These are phyloP conservation scores for Hysterangium stoloniferum DNA, from an alignment of 768 basidiomycete species.

Conservation along the genomic window DNA sequence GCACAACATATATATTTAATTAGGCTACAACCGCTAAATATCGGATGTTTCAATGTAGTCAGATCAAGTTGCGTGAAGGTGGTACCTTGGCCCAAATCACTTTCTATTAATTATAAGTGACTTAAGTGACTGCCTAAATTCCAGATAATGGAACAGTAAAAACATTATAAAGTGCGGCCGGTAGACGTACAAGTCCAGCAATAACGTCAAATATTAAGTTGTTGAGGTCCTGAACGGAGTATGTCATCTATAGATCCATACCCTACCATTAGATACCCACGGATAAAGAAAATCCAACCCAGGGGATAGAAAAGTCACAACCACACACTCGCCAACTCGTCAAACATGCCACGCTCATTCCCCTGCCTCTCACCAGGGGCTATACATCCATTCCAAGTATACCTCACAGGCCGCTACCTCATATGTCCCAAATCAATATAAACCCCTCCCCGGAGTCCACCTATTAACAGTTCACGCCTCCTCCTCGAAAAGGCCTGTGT, in stretches of 20 bases:
- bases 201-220: conserved; percentile 86
- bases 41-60: too few relatives aligned
- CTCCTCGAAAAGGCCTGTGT: conserved; percentile 76
- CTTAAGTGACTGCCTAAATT: too few relatives aligned
- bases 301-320: neutral
- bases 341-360: conserved; percentile 55
- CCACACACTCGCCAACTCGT: conserved; percentile 48
- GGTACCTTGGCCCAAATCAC: too few relatives aligned
- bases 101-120: too few relatives aligned
- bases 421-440: conserved; percentile 67
- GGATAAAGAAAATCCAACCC: too few relatives aligned
- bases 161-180: too few relatives aligned
- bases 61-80: too few relatives aligned
- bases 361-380: too few relatives aligned
- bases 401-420: conserved; percentile 63
- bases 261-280: too few relatives aligned
- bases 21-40: too few relatives aligned
- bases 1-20: too few relatives aligned
- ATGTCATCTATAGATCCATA: conserved; percentile 43
- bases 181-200: conserved; percentile 61
- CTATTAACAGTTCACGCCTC: conserved; percentile 70
- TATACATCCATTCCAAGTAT: conserved; percentile 67
- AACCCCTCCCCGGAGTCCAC: conserved; percentile 45
- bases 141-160: too few relatives aligned
- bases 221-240: conserved; percentile 64